Conservation (phyloP, 208 protist genomes). For the Acanthamoeba royreba region DNA sequence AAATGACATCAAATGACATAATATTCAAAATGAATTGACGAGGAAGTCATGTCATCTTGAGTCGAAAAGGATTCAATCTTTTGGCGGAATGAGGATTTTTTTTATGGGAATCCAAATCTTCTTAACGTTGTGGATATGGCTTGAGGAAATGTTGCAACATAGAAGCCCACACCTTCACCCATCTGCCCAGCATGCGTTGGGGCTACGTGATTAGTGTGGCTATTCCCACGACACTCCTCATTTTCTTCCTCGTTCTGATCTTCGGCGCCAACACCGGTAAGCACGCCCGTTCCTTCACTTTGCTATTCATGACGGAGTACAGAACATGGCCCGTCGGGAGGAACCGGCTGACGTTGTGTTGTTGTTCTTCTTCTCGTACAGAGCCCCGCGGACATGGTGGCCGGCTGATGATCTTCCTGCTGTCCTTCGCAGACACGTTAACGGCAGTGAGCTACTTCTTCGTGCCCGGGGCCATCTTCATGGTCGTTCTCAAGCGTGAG, state of each 20-base stretch:
- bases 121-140: not conserved
- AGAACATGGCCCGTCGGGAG: too few relatives aligned
- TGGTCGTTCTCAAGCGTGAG: not conserved
- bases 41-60: too few relatives aligned
- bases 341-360: too few relatives aligned
- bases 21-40: too few relatives aligned
- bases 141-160: not conserved
- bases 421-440: not conserved
- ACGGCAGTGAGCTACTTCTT: not conserved
- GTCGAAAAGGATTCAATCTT: too few relatives aligned
- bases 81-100: too few relatives aligned
- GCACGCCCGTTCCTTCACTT: not conserved
- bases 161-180: too few relatives aligned
- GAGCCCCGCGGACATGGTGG: too few relatives aligned
- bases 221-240: not conserved
- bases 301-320: too few relatives aligned
- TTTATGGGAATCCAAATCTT: too few relatives aligned
- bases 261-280: not conserved
- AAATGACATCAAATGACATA: too few relatives aligned
- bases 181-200: not conserved
- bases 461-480: not conserved
- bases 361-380: too few relatives aligned
- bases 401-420: not conserved
- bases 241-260: not conserved
- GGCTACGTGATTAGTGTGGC: not conserved